phyloP scores from a whole-genome alignment of 2,329 filamentous ascomycete genomes.

The Podosphaera leucotricha region DNA sequence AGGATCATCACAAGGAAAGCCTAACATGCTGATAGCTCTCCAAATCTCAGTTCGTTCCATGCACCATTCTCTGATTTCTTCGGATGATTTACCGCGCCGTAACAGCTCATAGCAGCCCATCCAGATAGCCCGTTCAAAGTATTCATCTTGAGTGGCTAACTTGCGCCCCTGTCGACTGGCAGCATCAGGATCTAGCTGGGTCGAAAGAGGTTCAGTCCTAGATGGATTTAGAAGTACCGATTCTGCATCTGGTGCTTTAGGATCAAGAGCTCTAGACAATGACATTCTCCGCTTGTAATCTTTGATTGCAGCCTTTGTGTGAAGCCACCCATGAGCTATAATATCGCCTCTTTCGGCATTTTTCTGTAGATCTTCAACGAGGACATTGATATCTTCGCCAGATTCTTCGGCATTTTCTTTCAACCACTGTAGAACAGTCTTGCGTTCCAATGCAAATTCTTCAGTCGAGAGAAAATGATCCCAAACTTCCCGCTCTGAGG shows the following conservation, averaged over 20 bases:
- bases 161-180: conserved; percentile 53
- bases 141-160: conserved; percentile 63
- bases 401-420: conserved; percentile 48
- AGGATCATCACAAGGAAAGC: conserved; percentile 26
- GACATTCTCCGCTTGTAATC: conserved; percentile 58
- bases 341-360: conserved; percentile 59
- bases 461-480: conserved; percentile 53
- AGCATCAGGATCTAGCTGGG: conserved; percentile 81
- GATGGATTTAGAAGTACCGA: conserved; percentile 32
- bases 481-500: conserved; percentile 38
- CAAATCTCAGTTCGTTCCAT: conserved; percentile 66
- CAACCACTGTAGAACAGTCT: conserved; percentile 65
- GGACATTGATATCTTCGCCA: conserved; percentile 46
- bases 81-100: conserved; percentile 52
- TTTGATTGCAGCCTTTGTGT: conserved; percentile 79
- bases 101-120: conserved; percentile 85
- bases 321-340: conserved; percentile 74
- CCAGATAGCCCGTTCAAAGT: conserved; percentile 80
- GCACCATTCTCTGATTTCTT: conserved; percentile 66
- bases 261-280: conserved; percentile 40
- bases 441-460: conserved; percentile 51
- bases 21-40: conserved; percentile 65
- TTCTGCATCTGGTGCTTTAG: conserved; percentile 30
- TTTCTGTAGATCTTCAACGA: conserved; percentile 53
- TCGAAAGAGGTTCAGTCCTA: conserved; percentile 43